Evolutionary conservation across 768 basidiomycete genomes (phyloP).

Genomic region (Clitopilus hobsonii): DNA sequence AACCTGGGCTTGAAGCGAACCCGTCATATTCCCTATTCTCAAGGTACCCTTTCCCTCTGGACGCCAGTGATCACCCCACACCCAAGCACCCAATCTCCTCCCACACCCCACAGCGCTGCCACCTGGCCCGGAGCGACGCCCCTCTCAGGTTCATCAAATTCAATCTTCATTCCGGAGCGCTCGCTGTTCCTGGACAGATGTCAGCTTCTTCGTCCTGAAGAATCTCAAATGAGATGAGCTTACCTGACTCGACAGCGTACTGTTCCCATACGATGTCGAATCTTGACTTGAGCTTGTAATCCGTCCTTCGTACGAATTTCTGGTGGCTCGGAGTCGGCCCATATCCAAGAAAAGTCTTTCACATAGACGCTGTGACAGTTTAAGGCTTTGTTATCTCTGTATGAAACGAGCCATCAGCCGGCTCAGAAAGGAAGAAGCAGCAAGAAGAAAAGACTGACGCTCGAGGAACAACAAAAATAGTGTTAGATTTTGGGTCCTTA

Average conservation of each 20-base stretch:
- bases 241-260: conserved; percentile 54
- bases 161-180: conserved; percentile 30
- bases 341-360: conserved; percentile 72
- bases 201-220: background rate
- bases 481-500: conserved; percentile 63
- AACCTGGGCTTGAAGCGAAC: too few species aligned
- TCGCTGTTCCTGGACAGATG: background rate
- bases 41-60: background rate
- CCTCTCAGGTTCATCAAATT: conserved; percentile 55
- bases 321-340: conserved; percentile 52
- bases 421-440: background rate
- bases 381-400: conserved; percentile 59
- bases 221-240: conserved; percentile 10
- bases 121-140: conserved; percentile 81
- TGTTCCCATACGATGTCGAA: conserved; percentile 65
- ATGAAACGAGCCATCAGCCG: background rate
- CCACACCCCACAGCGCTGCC: conserved; percentile 63
- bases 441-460: conserved; percentile 31
- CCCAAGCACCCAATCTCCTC: conserved; percentile 77
- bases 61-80: conserved; percentile 58
- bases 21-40: too few species aligned
- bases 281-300: conserved; percentile 47
- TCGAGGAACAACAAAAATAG: conserved; percentile 73
- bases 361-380: conserved; percentile 35
- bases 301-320: conserved; percentile 38